These are phyloP conservation scores for Brettanomyces anomalus DNA, from an alignment of 805 yeast species.

Conservation along the genomic window DNA sequence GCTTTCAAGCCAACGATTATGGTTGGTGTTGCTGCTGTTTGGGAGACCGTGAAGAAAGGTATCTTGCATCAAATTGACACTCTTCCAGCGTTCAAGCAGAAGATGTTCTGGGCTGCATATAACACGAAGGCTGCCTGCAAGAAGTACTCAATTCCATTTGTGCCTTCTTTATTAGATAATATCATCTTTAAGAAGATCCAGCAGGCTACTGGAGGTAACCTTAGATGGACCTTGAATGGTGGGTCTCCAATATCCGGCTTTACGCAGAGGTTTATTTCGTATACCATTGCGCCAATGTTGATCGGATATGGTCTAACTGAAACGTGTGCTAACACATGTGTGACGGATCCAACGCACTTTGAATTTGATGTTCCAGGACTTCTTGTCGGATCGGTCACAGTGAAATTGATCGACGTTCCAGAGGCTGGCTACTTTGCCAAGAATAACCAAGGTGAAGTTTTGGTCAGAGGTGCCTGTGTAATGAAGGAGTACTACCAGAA, in stretches of 20 bases:
- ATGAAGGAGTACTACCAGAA: slow-evolving; percentile 75
- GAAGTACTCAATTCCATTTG: slow-evolving; percentile 67
- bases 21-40: slow-evolving; percentile 99
- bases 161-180: slow-evolving; percentile 58
- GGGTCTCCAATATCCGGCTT: slow-evolving; percentile 82
- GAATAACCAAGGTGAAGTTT: slow-evolving; percentile 88
- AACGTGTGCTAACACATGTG: slow-evolving; percentile 81
- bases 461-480: slow-evolving; percentile 68
- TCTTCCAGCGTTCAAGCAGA: slow-evolving; percentile 59
- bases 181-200: slow-evolving; percentile 79
- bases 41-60: slow-evolving; percentile 95
- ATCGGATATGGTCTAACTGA: slow-evolving; percentile 96
- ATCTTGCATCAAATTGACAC: slow-evolving; percentile 65
- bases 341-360: slow-evolving; percentile 54
- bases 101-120: slow-evolving; percentile 83
- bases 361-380: slow-evolving; percentile 79
- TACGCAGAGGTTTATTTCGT: slow-evolving; percentile 75
- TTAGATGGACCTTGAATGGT: slow-evolving; percentile 72
- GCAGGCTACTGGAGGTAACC: slow-evolving; percentile 90
- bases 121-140: slow-evolving; percentile 59
- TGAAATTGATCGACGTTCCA: slow-evolving; percentile 81
- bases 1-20: slow-evolving; percentile 85
- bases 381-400: slow-evolving; percentile 72
- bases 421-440: slow-evolving; percentile 89
- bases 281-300: slow-evolving; percentile 74